Base-by-base conservation (phyloP, 1,284 basidiomycete genomes). In the Pseudomicrostroma phylloplanum region DNA sequence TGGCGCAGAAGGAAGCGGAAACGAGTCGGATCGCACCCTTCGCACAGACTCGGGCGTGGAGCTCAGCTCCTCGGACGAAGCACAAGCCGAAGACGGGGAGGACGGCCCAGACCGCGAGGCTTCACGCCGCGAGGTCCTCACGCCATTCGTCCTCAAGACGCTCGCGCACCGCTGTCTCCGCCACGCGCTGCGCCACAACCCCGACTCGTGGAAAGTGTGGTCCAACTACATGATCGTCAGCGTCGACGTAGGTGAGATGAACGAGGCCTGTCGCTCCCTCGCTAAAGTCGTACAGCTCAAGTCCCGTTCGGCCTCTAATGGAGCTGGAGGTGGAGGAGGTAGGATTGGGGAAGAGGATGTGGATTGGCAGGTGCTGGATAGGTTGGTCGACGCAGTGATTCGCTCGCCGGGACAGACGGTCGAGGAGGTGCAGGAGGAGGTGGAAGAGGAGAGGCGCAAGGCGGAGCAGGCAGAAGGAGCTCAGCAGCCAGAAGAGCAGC, bases 131-230 rank as follows among this genome's bases (percentile, higher is more conserved):
- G 3, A 21, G 13, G 25, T 54, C 51, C 51, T 54, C 51, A 66
- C 69, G 15, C 75, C 81, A 2, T 84, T 81, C 68, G 80, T 81
- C 54, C 82, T 92, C 81, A 94, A 92, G 79, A 82, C 88, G 55
- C 86, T 92, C 48, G 96, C 96, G 0, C 96, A 92, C 84, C 88
- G 88, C n/a, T 94, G 96, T 12, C 87, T 99, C 48, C 88, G 89
- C 70, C 88, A 91, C 68, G 92, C 93, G 3, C 84, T 98, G 63
- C 88, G 87, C 69, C 86, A 86, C 76, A 85, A 86, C 58, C 90
- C 91, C 79, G 88, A 92, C 58, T 93, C 93, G 74, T 98, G 94
- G 94, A 86, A 91, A 17, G 93, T 99, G 86, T 99, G 96, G 96
- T 84, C 85, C 69, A 99, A 99, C 82, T 97, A 93, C 82, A 94